Percentiles rank a stretch among this genome's conserved stretches.
phyloP scores from a whole-genome alignment of 805 yeast genomes.

The Wickerhamiella australiensis region DNA sequence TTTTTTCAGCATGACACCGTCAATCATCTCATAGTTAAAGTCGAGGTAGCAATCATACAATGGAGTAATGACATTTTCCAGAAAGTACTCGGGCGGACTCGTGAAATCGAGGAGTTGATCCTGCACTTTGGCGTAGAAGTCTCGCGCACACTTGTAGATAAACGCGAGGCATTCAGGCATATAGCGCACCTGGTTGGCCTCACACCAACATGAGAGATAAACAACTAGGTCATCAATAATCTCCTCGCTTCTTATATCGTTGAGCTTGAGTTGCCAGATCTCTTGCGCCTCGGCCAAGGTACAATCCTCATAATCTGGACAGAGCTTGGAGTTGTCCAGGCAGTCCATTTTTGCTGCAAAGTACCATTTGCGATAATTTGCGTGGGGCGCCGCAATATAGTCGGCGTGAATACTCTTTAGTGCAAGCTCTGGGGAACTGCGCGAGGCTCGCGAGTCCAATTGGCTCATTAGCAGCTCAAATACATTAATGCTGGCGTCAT shows the following conservation, averaged over 20 bases:
- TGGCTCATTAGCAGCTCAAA: constrained; percentile 51
- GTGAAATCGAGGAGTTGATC: constrained; percentile 28
- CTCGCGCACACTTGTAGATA: constrained; percentile 69
- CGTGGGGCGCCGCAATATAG: constrained; percentile 57
- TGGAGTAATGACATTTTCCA: constrained; percentile 66
- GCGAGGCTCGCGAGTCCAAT: constrained; percentile 56
- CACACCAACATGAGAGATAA: constrained; percentile 78
- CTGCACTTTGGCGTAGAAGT: constrained; percentile 39
- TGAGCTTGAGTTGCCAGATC: constrained; percentile 38
- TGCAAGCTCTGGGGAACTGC: constrained; percentile 47
- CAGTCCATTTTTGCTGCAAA: constrained; percentile 61
- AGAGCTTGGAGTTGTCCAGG: constrained; percentile 32
- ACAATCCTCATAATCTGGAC: constrained; percentile 22
- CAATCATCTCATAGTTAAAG: constrained; percentile 38
- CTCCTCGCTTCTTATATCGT: constrained; percentile 39
- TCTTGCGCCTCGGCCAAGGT: constrained; percentile 43
- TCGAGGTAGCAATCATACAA: constrained; percentile 45
- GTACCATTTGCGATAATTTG: constrained; percentile 67
- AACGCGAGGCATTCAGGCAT: constrained; percentile 86
- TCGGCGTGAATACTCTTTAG: constrained; percentile 55
- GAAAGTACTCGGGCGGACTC: constrained; percentile 15
- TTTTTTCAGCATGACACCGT: constrained; percentile 35
- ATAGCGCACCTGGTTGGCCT: constrained; percentile 71
- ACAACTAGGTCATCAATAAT: constrained; percentile 53
- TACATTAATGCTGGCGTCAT: constrained; percentile 53